phyloP scores from a whole-genome alignment of 257 asterid species.

The Solanum rostratum region DNA sequence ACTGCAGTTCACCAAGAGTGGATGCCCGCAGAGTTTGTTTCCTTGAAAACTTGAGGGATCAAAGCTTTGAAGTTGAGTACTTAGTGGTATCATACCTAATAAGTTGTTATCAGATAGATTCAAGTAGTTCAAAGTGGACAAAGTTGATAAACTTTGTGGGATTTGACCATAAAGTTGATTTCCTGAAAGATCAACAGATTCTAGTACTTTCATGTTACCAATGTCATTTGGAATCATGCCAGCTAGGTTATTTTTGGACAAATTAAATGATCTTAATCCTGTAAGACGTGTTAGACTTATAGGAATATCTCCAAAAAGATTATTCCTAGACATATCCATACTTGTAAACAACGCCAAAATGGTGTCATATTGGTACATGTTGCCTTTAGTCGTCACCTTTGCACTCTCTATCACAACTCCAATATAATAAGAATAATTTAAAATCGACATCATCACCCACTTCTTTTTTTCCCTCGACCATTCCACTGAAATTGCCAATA shows the following conservation, averaged over 20 bases:
- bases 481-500: constrained; percentile 19
- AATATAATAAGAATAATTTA: neutral
- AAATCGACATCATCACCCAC: neutral
- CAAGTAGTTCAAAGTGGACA: neutral
- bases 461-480: neutral
- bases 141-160: neutral
- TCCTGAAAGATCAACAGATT: neutral
- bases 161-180: constrained; percentile 5
- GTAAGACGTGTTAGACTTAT: constrained; percentile 9
- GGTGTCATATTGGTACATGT: neutral
- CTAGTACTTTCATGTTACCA: neutral
- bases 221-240: constrained; percentile 21
- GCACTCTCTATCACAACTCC: constrained; percentile 4
- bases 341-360: constrained; percentile 6
- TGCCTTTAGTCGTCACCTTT: constrained; percentile 8
- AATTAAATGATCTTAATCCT: constrained; percentile 11
- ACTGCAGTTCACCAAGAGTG: neutral
- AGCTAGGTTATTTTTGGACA: constrained; percentile 14
- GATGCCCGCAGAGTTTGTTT: neutral
- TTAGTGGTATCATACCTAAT: neutral
- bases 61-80: constrained; percentile 7
- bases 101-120: constrained; percentile 8
- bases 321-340: constrained; percentile 17
- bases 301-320: constrained; percentile 18
- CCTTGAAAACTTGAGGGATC: neutral